Conservation (phyloP, 106 monocot genomes). For the Apostasia shenzhenica region DNA sequence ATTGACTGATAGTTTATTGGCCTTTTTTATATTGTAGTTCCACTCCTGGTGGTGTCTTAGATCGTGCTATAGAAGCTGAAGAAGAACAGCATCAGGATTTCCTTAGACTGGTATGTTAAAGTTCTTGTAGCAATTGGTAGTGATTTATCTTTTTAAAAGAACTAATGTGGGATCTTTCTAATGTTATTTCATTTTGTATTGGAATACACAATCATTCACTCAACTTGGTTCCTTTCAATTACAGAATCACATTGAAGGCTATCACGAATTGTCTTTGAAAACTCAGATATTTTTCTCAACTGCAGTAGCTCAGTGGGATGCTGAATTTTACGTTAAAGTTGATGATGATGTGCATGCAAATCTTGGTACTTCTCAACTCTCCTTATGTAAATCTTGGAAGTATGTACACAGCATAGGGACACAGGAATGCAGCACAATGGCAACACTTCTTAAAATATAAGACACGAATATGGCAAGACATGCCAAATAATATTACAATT, state of each 20-base stretch:
- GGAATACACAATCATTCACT: neutral
- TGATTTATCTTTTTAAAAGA: neutral
- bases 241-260: constrained; percentile 21
- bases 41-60: constrained; percentile 21
- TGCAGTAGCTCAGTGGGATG: constrained; percentile 21
- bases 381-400: too few relatives aligned
- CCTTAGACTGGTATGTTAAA: constrained; percentile 13
- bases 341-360: constrained; percentile 32
- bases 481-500: neutral
- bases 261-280: constrained; percentile 19
- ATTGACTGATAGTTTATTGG: neutral
- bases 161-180: neutral
- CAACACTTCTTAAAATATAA: neutral
- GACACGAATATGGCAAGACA: too few relatives aligned
- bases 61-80: constrained; percentile 18
- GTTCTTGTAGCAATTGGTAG: neutral
- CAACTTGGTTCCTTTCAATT: neutral
- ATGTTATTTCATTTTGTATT: neutral
- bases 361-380: constrained; percentile 1
- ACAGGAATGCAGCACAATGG: neutral
- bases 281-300: constrained; percentile 16
- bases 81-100: constrained; percentile 18
- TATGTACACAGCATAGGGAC: too few relatives aligned
- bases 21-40: constrained; percentile 1
- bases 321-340: constrained; percentile 29